Evolutionary conservation across 805 yeast species (phyloP).

Genomic region (Saccharomycopsis javanensis): DNA sequence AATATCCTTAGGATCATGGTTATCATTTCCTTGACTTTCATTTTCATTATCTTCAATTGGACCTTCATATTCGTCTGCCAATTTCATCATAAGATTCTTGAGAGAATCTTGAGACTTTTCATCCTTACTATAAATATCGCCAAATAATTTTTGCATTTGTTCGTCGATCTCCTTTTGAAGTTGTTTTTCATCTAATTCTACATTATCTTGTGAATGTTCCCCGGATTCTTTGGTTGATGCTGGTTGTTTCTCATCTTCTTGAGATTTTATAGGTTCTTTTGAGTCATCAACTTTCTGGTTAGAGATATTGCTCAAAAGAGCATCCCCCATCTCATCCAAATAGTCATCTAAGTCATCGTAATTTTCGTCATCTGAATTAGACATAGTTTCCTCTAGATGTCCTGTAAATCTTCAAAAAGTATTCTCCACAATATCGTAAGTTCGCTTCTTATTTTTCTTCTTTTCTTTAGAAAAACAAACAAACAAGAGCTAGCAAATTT

Average conservation of each 20-base stretch:
- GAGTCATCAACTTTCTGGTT: slow-evolving; percentile 14
- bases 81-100: slow-evolving; percentile 8
- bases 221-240: not conserved
- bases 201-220: slow-evolving; percentile 12
- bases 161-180: slow-evolving; percentile 24
- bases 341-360: slow-evolving; percentile 74
- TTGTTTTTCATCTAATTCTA: slow-evolving; percentile 30
- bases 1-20: slow-evolving; percentile 51
- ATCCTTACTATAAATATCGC: slow-evolving; percentile 9
- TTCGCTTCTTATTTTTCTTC: no score
- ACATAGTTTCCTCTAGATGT: not conserved
- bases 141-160: slow-evolving; percentile 20
- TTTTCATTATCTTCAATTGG: not conserved
- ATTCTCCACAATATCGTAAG: not conserved
- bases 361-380: slow-evolving; percentile 32
- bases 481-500: not conserved
- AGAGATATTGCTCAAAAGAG: slow-evolving; percentile 34
- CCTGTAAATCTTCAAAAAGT: not conserved
- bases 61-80: slow-evolving; percentile 23
- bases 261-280: not conserved
- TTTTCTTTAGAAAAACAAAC: not conserved
- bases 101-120: slow-evolving; percentile 11
- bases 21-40: slow-evolving; percentile 16
- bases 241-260: slow-evolving; percentile 13
- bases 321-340: slow-evolving; percentile 76